These are phyloP conservation scores for Aspergillus carlsbadensis DNA, from an alignment of 495 filamentous ascomycete genomes.

Conservation along the genomic window DNA sequence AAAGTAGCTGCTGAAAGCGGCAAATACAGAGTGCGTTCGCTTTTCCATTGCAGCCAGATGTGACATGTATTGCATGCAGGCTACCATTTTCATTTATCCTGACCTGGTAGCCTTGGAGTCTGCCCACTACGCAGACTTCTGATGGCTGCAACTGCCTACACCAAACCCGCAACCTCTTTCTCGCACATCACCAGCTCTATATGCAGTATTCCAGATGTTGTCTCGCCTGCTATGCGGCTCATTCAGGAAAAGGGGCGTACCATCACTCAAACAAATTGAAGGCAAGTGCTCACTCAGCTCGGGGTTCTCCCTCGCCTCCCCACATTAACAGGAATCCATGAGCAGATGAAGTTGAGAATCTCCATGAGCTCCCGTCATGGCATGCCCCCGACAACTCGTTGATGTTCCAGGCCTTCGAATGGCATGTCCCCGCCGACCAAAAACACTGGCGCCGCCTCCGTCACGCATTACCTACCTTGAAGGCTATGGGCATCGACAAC, in stretches of 20 bases:
- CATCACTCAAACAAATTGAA: slow-evolving; percentile 23
- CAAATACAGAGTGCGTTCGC: not conserved
- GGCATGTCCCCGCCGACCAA: slow-evolving; percentile 66
- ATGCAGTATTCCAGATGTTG: slow-evolving; percentile 10
- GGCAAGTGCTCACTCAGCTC: slow-evolving; percentile 8
- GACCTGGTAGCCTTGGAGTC: not conserved
- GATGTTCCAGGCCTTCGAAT: slow-evolving; percentile 73
- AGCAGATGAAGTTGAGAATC: slow-evolving; percentile 26
- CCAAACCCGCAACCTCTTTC: not conserved
- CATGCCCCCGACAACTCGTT: slow-evolving; percentile 51
- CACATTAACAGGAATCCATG: not conserved
- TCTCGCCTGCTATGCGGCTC: slow-evolving; percentile 14
- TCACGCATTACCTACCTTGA: slow-evolving; percentile 51
- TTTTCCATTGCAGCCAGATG: not conserved
- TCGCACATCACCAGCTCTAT: not conserved
- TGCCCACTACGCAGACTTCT: not conserved
- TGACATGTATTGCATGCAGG: slow-evolving; percentile 18
- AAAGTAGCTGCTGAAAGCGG: too few species aligned
- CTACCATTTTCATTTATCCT: not conserved
- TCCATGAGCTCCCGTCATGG: slow-evolving; percentile 37
- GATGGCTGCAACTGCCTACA: not conserved
- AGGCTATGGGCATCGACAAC: slow-evolving; percentile 61
- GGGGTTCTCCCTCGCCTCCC: not conserved
- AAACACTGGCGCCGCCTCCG: slow-evolving; percentile 63
- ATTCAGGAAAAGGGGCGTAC: slow-evolving; percentile 8